Base-by-base conservation (phyloP, 257 asterid species). In the Solanum habrochaites region DNA sequence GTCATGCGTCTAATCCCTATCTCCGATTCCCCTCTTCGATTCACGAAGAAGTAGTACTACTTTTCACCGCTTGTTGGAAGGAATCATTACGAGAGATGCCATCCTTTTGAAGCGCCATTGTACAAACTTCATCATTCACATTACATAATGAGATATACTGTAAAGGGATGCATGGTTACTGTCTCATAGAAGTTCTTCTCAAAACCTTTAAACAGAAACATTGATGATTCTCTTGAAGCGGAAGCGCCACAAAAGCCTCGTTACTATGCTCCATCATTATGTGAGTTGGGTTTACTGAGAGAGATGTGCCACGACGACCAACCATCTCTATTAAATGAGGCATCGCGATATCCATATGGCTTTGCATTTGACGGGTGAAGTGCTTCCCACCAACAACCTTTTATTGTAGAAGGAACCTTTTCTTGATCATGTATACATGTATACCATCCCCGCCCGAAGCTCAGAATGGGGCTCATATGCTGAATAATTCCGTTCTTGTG, bases 251-350 rank as follows among this genome's bases (percentile, higher is more conserved):
- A n/a, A n/a, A n/a, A n/a, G 88, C 86, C 25, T 86, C 87, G 11
- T 62, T 80, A 4, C 92, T 2, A 5, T 66, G 85, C 40, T 49
- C 47, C 12, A 71, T 77, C 35, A 31, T 86, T 75, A 69, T 70
- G 81, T 39, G 18, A 89, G 90, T 91, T 87, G 89, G 94, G 67
- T 90, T 62, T 16, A 92, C n/a, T 88, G 62, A 92, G 90, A 92
- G 83, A 3, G 92, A 64, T 85, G 85, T 7, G 92, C 87, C n/a
- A n/a, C n/a, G n/a, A 15, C 88, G 86, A 1, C 92, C 93, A 0
- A 71, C 86, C 37, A 92, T 85, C 88, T 92, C 90, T 3, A 88
- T 88, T 1, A 92, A 88, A 83, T 92, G 93, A 29, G 91, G 47
- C 12, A 90, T 12, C n/a, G 74, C 90, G 20, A 92, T 29, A 16